phyloP scores from a whole-genome alignment of 2,329 filamentous ascomycete species.

The Ceratocystis lukuohia region DNA sequence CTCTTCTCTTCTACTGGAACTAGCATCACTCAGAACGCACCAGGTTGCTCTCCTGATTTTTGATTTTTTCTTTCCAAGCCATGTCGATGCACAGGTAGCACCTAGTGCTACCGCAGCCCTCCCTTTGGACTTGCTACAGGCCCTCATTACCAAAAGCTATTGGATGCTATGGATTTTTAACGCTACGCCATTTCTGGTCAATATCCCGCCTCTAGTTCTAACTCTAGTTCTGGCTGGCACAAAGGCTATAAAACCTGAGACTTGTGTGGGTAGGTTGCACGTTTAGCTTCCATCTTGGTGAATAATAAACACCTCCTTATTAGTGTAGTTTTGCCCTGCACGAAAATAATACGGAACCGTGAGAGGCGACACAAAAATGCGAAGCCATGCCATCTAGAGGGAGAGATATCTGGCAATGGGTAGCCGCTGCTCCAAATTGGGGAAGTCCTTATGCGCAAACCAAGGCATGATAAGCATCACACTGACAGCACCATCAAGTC shows the following conservation, averaged over 20 bases:
- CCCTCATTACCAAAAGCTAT: too few species aligned
- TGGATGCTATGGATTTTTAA: not conserved
- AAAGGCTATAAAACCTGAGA: not conserved
- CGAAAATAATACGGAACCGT: constrained; percentile 2
- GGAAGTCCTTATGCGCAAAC: not conserved
- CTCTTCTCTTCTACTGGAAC: not conserved
- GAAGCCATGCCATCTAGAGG: too few species aligned
- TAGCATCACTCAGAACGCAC: not conserved
- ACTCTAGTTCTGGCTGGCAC: not conserved
- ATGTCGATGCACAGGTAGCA: too few species aligned
- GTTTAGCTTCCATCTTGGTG: not conserved
- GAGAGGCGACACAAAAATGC: too few species aligned
- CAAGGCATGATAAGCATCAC: too few species aligned
- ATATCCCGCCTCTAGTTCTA: not conserved
- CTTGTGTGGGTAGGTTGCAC: not conserved
- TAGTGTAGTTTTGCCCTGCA: not conserved
- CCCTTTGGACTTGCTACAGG: too few species aligned
- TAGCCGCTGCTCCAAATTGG: not conserved
- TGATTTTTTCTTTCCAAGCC: too few species aligned
- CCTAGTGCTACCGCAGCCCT: not conserved
- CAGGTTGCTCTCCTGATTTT: too few species aligned
- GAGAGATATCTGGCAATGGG: too few species aligned
- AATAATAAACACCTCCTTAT: not conserved
- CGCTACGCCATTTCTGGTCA: not conserved
- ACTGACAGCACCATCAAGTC: too few species aligned